A percentile compares a stretch with the other conserved stretches of the same genome.
Conservation (phyloP, 768 basidiomycete genomes). For the Suillus cothurnatus region DNA sequence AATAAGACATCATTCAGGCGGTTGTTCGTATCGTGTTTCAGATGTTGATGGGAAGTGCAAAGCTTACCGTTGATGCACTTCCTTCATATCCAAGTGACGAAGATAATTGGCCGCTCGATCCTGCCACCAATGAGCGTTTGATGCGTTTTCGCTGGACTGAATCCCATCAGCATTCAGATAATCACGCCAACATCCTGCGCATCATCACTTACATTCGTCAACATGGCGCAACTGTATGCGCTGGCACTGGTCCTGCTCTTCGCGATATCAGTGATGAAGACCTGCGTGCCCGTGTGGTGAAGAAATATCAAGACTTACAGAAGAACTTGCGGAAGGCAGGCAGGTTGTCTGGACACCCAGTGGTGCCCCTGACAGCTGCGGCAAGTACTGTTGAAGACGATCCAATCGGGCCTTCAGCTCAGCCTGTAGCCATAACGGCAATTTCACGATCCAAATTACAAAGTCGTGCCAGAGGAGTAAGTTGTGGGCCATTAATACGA, state of each 20-base stretch:
- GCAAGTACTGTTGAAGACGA: not conserved
- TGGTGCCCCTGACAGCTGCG: not conserved
- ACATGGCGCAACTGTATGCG: not conserved
- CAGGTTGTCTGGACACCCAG: not conserved
- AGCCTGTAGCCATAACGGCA: not conserved
- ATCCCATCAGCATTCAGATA: not conserved
- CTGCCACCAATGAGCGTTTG: not conserved
- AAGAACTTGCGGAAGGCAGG: not conserved
- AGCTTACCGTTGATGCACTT: not conserved
- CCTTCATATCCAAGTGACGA: not conserved
- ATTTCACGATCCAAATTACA: not conserved
- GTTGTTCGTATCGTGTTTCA: not conserved
- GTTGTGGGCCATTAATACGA: not conserved
- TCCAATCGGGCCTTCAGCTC: not conserved
- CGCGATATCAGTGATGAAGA: not conserved
- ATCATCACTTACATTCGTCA: not conserved
- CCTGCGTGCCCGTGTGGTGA: not conserved
- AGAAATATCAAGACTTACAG: not conserved
- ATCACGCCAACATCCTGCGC: not conserved
- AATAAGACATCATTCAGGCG: conserved; percentile 5
- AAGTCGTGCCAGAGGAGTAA: not conserved
- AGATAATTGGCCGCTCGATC: not conserved
- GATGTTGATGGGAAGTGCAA: not conserved
- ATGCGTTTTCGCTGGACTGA: conserved; percentile 8
- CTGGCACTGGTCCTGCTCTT: not conserved